Conservation (phyloP, 768 basidiomycete genomes). For the Panaeolus papilionaceus region DNA sequence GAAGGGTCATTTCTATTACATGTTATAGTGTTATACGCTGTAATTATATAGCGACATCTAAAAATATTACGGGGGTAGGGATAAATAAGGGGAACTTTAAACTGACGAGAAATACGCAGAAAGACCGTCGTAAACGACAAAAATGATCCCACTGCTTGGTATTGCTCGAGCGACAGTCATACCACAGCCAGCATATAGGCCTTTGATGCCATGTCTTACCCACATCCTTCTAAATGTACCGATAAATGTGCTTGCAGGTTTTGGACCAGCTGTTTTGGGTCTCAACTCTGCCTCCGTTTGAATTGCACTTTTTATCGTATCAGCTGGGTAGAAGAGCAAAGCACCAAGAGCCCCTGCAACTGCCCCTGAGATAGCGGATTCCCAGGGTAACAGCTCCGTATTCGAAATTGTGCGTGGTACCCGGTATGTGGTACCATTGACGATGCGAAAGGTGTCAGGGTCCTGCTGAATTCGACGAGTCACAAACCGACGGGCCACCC, state of each 20-base stretch:
- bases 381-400: slow-evolving; percentile 68
- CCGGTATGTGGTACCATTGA: slow-evolving; percentile 19
- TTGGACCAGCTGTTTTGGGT: slow-evolving; percentile 41
- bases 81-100: not conserved
- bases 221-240: slow-evolving; percentile 76
- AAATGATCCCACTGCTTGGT: slow-evolving; percentile 92
- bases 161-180: slow-evolving; percentile 87
- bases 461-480: slow-evolving; percentile 46
- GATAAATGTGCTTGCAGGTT: slow-evolving; percentile 47
- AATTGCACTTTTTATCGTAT: slow-evolving; percentile 89
- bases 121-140: slow-evolving; percentile 89
- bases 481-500: slow-evolving; percentile 66
- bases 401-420: slow-evolving; percentile 40
- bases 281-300: slow-evolving; percentile 92
- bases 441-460: slow-evolving; percentile 21
- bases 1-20: not conserved
- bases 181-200: slow-evolving; percentile 92
- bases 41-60: not conserved
- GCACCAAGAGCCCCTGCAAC: slow-evolving; percentile 87
- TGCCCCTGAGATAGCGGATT: slow-evolving; percentile 88
- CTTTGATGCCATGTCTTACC: slow-evolving; percentile 73
- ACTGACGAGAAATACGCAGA: slow-evolving; percentile 46
- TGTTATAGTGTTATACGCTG: not conserved
- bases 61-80: not conserved
- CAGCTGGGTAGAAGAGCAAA: slow-evolving; percentile 92